Base-by-base conservation (phyloP, 345 rosid genomes). In the Euphorbia tirucalli region DNA sequence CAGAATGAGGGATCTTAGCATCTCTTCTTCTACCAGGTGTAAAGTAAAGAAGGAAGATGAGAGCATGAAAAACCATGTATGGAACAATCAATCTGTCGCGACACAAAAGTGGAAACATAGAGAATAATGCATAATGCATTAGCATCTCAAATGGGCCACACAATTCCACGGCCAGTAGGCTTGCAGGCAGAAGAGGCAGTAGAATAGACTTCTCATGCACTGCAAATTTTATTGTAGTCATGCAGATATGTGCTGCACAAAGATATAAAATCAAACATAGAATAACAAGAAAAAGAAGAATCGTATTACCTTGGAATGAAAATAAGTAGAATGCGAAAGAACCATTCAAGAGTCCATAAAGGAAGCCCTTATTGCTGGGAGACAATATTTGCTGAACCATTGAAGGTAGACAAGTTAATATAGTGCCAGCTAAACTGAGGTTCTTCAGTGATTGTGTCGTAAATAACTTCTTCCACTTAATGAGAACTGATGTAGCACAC, bases 161-260 rank as follows among this genome's bases (percentile, higher is more conserved):
- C 66, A 85, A 82, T 60, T 92, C 93, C 74, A 81, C 72, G 21
- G 93, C 93, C 81, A 92, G 64, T 67, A 90, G 79, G 70, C 88
- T 90, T 71, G 95, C 96, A 3, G 97, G 86, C 55, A 95, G 86
- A 80, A 95, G 89, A 2, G 96, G 99, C 84, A 95, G 87, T 78
- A 92, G 85, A 74, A 95, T 86, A 30, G 99, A 95, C 80, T 92
- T 95, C 96, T 92, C 97, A 65, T 95, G 99, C 15, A 95, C 99
- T 95, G 93, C 87, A 87, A 69, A 79, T 74, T 43, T 18, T 30
- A 57, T 65, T 24, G 49, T 27, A 28, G 31, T 9, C 10, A 71
- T 49, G 78, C 50, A 25, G 18, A 58, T 59, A 77, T 46, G 68
- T 41, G 50, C 7, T 10, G 39, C 39, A 54, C 9, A 19, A 48